Evolutionary conservation across 2,329 filamentous ascomycete genomes (phyloP).

Genomic region (Mariannaea elegans): DNA sequence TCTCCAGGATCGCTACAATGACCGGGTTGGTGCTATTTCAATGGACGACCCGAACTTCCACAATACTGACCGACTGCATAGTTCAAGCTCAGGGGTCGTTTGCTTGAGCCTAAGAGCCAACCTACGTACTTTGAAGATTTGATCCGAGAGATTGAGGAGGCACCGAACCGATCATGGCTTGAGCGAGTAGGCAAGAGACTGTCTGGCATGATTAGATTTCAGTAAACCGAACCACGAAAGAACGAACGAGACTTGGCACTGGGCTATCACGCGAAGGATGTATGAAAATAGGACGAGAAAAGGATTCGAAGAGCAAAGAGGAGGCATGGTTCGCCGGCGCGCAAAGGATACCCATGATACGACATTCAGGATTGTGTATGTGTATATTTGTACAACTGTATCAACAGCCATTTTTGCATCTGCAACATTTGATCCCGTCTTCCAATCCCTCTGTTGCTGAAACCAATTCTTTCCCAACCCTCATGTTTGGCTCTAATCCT

Average conservation of each 20-base stretch:
- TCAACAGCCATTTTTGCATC: constrained; percentile 32
- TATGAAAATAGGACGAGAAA: not conserved
- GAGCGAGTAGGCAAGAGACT: constrained; percentile 62
- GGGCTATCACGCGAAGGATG: not conserved
- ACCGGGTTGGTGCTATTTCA: constrained; percentile 53
- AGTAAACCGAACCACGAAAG: constrained; percentile 47
- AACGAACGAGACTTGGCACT: not conserved
- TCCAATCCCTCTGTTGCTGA: constrained; percentile 7
- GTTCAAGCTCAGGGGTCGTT: constrained; percentile 54
- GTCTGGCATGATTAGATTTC: constrained; percentile 67
- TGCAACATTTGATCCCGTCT: constrained; percentile 7
- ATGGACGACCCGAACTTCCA: not conserved
- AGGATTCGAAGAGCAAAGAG: not conserved
- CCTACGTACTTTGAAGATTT: constrained; percentile 71
- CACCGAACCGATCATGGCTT: constrained; percentile 65
- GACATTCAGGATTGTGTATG: constrained; percentile 19
- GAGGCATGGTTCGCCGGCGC: constrained; percentile 23
- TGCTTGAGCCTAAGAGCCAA: constrained; percentile 68
- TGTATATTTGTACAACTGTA: constrained; percentile 40
- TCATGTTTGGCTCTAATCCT: not conserved
- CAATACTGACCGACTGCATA: constrained; percentile 30
- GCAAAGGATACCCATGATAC: constrained; percentile 32
- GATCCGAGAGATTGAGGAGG: constrained; percentile 69
- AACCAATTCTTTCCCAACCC: constrained; percentile 25
- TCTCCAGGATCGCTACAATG: constrained; percentile 66